Base-by-base conservation (phyloP, 2,329 filamentous ascomycete genomes). In the Trichoderma afroharzianum region DNA sequence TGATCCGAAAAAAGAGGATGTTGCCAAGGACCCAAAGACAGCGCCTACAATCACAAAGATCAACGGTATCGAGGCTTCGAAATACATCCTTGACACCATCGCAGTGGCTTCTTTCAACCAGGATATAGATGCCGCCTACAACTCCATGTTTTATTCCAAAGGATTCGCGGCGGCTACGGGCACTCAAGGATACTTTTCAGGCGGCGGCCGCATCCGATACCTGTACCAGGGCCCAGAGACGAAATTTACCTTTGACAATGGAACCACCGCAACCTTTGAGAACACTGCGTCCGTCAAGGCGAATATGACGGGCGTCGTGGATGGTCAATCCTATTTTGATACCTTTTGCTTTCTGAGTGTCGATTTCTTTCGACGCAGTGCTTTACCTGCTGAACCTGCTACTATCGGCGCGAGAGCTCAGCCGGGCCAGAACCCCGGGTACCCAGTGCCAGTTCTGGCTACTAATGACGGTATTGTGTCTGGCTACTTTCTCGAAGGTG, bases 241-340 rank as follows among this genome's bases (percentile, higher is more conserved):
- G 0, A 81, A 77, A 1, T 68, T 83, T 5, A 80, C 79, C 3
- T 83, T 81, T 61, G 77, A 75, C 36, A 82, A 83, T 73, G 81
- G 81, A 61, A 81, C 79, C 6, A 75, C 73, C 43, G 32, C 75
- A 15, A 76, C 76, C 1, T 70, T 78, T 6, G 75, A 78, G 63
- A 82, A 82, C 55, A 74, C 74, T 9, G 80, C 81, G 3, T 64
- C 63, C 1, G 76, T 82, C 58, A 75, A 75, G n/a, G 72, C 73
- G 5, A 71, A 79, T 55, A 75, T 82, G 69, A 74, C 73, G 6
- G 76, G 74, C 57, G 75, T 83, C 8, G 74, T 74, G 0, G 78
- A 81, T 58, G 80, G 81, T 6, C 73, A 73, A 2, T 78, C 78
- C 14, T 79, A 80, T 73, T 83, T 80, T 66, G 63, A 74, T 21